Percentiles rank a stretch among this genome's conserved stretches.
Evolutionary conservation across 495 filamentous ascomycete species (phyloP).

Genomic region (Chaetomium fimeti): DNA sequence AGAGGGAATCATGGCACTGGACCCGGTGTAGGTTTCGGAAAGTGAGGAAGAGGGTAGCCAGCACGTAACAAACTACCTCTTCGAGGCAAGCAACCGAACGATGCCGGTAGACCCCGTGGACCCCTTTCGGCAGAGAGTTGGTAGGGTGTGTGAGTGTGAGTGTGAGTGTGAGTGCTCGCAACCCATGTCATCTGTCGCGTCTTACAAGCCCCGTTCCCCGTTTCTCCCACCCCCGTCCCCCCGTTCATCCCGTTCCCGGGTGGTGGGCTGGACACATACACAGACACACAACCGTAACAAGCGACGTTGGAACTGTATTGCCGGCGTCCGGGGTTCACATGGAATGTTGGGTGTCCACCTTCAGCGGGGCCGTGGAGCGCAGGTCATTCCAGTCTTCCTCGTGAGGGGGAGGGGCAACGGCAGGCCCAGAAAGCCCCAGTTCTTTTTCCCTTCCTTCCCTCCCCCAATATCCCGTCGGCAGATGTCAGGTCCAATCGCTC

Average conservation of each 20-base stretch:
- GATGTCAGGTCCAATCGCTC: slow-evolving; percentile 38
- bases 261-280: neutral
- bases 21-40: slow-evolving; percentile 1
- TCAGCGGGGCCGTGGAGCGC: slow-evolving; percentile 16
- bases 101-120: neutral
- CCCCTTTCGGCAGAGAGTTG: too few species aligned
- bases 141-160: neutral
- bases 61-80: neutral
- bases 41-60: slow-evolving; percentile 2
- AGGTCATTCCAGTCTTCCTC: neutral
- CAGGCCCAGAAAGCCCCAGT: neutral
- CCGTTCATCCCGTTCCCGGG: too few species aligned
- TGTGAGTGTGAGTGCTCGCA: neutral
- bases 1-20: neutral
- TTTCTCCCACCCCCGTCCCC: too few species aligned
- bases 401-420: slow-evolving; percentile 29
- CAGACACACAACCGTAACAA: too few species aligned
- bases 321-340: slow-evolving; percentile 14
- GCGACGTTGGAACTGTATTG: slow-evolving; percentile 21
- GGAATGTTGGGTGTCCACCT: neutral
- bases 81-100: neutral
- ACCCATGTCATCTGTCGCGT: slow-evolving; percentile 17
- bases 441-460: neutral
- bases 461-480: slow-evolving; percentile 33
- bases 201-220: neutral